These are phyloP conservation scores for Diutina pseudorugosa DNA, from an alignment of 1,139 yeast species.

Conservation along the genomic window DNA sequence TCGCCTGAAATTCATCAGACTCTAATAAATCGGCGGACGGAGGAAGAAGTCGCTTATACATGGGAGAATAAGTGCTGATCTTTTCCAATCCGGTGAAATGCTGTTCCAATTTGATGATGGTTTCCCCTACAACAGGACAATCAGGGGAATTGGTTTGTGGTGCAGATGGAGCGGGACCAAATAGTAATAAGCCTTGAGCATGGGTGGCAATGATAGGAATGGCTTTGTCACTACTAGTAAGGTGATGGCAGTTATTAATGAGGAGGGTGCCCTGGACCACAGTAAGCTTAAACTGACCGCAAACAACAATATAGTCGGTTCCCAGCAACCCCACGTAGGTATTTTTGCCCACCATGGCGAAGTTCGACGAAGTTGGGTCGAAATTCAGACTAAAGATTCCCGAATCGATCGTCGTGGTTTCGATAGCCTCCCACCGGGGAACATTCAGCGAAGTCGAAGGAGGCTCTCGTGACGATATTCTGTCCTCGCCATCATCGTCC, in stretches of 20 bases:
- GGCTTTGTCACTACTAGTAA: neutral
- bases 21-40: neutral
- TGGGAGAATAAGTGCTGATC: neutral
- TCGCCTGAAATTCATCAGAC: neutral
- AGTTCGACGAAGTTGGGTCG: neutral
- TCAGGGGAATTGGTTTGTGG: neutral
- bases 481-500: neutral
- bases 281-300: neutral
- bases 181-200: neutral
- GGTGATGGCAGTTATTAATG: neutral
- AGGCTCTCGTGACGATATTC: neutral
- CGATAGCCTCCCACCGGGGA: neutral
- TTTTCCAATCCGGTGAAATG: neutral
- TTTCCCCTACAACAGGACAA: neutral
- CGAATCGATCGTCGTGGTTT: neutral
- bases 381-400: neutral
- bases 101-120: neutral
- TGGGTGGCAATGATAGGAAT: neutral
- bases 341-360: neutral
- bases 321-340: neutral
- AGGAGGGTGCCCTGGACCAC: neutral
- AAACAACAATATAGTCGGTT: neutral
- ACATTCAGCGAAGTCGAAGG: neutral
- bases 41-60: neutral
- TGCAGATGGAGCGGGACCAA: neutral